A percentile compares a stretch with the other conserved stretches of the same genome.
Conservation (phyloP, 2,329 filamentous ascomycete species). For the Graphilbum ipis-grandicollis region DNA sequence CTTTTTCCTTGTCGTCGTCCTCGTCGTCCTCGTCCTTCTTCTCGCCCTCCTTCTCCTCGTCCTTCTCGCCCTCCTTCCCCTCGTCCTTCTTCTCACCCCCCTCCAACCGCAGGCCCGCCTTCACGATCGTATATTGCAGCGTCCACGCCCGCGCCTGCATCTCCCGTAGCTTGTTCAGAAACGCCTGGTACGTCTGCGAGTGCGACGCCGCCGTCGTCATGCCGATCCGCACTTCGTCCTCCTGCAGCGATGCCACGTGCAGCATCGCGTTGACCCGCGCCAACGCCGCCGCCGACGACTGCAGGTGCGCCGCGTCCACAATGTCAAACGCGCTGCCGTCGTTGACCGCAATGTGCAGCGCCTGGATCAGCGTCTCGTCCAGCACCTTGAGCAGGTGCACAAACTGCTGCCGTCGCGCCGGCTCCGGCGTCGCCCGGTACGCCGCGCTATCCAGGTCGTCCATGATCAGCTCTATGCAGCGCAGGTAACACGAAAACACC, state of each 20-base stretch:
- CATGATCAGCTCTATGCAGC: constrained; percentile 71
- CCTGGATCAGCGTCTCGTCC: constrained; percentile 57
- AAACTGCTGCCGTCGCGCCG: constrained; percentile 29
- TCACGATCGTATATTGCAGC: constrained; percentile 64
- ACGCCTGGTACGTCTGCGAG: constrained; percentile 35
- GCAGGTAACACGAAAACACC: constrained; percentile 71
- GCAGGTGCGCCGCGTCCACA: constrained; percentile 63
- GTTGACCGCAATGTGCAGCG: constrained; percentile 51
- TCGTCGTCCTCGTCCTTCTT: neutral
- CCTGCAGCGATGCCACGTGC: constrained; percentile 63
- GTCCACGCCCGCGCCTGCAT: constrained; percentile 82
- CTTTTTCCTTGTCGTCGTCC: too few relatives aligned
- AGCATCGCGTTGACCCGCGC: constrained; percentile 56
- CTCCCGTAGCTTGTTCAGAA: constrained; percentile 60
- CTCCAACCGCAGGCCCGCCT: constrained; percentile 40
- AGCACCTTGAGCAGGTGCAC: constrained; percentile 64
- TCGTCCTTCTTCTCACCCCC: neutral
- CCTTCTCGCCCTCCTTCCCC: neutral
- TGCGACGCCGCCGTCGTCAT: constrained; percentile 31
- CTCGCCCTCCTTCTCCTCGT: too few relatives aligned
- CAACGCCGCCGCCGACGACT: constrained; percentile 53
- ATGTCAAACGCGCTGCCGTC: constrained; percentile 62
- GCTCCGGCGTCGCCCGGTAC: constrained; percentile 41
- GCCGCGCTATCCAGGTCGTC: constrained; percentile 44
- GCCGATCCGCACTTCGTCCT: constrained; percentile 72